Evolutionary conservation across 139 green algal species (phyloP).

Genomic region (Tetraselmis striata): DNA sequence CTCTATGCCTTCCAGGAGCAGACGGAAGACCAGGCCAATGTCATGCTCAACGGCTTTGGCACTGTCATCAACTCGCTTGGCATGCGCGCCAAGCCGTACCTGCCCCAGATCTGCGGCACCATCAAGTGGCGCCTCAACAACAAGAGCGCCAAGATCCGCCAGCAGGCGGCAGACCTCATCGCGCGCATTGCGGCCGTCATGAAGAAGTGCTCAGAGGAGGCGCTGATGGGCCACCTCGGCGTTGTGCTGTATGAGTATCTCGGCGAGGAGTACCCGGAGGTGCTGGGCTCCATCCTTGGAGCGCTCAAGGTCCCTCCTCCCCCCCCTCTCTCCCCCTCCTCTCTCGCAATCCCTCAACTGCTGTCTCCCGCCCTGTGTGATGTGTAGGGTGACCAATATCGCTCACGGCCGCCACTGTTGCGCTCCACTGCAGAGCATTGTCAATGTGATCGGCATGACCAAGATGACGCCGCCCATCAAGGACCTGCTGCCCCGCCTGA

Average conservation of each 20-base stretch:
- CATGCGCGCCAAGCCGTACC: slow-evolving; percentile 88
- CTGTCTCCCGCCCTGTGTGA: too few relatives aligned
- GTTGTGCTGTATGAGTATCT: slow-evolving; percentile 97
- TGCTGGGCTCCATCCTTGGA: slow-evolving; percentile 93
- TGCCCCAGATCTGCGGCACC: slow-evolving; percentile 96
- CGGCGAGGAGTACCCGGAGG: slow-evolving; percentile 95
- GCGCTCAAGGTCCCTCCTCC: slow-evolving; percentile 68
- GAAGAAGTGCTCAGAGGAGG: slow-evolving; percentile 91
- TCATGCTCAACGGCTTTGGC: slow-evolving; percentile 97
- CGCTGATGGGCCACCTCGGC: slow-evolving; percentile 93
- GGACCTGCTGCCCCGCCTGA: slow-evolving; percentile 95
- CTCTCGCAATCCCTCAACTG: too few relatives aligned
- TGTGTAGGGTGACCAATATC: not conserved
- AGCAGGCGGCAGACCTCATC: slow-evolving; percentile 97
- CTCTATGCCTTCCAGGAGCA: slow-evolving; percentile 99
- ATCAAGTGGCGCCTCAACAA: slow-evolving; percentile 99
- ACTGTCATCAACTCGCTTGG: slow-evolving; percentile 91
- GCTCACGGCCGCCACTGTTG: not conserved
- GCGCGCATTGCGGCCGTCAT: slow-evolving; percentile 89
- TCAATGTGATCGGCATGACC: slow-evolving; percentile 96
- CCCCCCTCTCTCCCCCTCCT: not conserved
- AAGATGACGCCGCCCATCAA: slow-evolving; percentile 99
- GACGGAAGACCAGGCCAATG: slow-evolving; percentile 62
- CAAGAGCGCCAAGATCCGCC: slow-evolving; percentile 88
- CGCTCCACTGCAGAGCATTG: slow-evolving; percentile 48